Base-by-base conservation (phyloP, 345 rosid species). In the Syzygium aqueum region DNA sequence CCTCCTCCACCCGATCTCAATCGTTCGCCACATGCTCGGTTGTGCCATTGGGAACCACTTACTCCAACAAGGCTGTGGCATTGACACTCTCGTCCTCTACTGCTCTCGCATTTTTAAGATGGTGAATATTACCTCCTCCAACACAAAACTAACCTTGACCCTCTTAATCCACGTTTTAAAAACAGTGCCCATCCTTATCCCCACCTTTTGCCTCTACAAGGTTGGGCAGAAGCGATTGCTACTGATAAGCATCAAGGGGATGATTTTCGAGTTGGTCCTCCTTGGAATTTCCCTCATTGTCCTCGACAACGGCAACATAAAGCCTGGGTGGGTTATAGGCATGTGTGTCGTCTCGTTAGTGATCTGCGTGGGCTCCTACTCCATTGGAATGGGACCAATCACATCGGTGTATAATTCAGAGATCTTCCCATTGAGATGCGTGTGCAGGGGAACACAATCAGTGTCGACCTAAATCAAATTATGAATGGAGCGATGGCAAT, bases 321-420 rank as follows among this genome's bases (percentile, higher is more conserved):
- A 90, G 73, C 51, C 94, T 30, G 85, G 40, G 56, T 97, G 99
- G 98, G 99, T 96, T 5, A 59, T 95, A 11, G 96, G 84, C 1
- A 5, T 96, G 52, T 84, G 94, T 40, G 91, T 96, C 51, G 7
- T 93, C 86, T 95, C 98, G 1, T 95, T 43, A 7, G 7, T 43
- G 46, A 43, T 43, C 7, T 43, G 46, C 46, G 46, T 43, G 46
- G 7, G 46, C 46, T 4, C 7, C 46, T 43, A 43, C 6, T 43
- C 4, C 4, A 43, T 97, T 10, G 99, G 98, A 56, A 87, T 96
- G 88, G 99, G 99, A 10, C 99, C 98, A 2, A 92, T 96, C 51
- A 85, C 95, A 11, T 94, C 96, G 95, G 96, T 97, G 4, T 95
- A 96, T 63, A 93, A 92, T 87, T 90, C 97, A 5, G 98, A 97